Evolutionary conservation across 805 yeast genomes (phyloP).

Genomic region (Schizosaccharomyces japonicus): DNA sequence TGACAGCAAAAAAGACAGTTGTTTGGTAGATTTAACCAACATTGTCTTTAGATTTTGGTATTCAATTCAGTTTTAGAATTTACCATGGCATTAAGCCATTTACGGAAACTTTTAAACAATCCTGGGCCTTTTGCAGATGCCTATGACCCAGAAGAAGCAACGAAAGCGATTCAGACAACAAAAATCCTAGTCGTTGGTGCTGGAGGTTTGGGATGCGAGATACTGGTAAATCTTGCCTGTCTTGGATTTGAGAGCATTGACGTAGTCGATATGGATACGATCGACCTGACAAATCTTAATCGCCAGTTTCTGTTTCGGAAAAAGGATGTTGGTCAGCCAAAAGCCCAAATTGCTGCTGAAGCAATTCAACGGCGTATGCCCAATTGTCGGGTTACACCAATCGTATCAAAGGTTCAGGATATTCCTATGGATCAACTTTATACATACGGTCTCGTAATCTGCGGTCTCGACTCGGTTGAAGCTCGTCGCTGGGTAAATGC

Average conservation of each 20-base stretch:
- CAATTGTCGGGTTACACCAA: not conserved
- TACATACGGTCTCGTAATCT: slow-evolving; percentile 47
- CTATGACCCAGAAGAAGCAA: not conserved
- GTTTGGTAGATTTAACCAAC: too few relatives aligned
- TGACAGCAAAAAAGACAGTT: too few relatives aligned
- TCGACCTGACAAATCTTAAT: slow-evolving; percentile 75
- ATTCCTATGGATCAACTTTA: slow-evolving; percentile 36
- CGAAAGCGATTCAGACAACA: not conserved
- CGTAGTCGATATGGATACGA: slow-evolving; percentile 79
- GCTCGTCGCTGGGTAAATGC: slow-evolving; percentile 80
- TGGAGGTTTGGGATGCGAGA: slow-evolving; percentile 90
- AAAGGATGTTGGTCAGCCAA: slow-evolving; percentile 71
- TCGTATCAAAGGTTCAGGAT: slow-evolving; percentile 42
- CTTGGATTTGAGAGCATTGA: slow-evolving; percentile 72
- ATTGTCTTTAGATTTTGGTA: too few relatives aligned
- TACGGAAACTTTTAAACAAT: too few relatives aligned
- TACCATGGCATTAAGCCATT: too few relatives aligned
- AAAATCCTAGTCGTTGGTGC: slow-evolving; percentile 74
- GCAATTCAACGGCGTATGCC: not conserved
- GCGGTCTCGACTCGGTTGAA: slow-evolving; percentile 74
- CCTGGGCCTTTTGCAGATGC: too few relatives aligned
- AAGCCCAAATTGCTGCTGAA: slow-evolving; percentile 29
- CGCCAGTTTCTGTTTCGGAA: slow-evolving; percentile 79
- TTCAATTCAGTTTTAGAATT: too few relatives aligned
- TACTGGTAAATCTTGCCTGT: slow-evolving; percentile 54